Base-by-base conservation (phyloP, 2,329 filamentous ascomycete species). In the Fusarium sp. region DNA sequence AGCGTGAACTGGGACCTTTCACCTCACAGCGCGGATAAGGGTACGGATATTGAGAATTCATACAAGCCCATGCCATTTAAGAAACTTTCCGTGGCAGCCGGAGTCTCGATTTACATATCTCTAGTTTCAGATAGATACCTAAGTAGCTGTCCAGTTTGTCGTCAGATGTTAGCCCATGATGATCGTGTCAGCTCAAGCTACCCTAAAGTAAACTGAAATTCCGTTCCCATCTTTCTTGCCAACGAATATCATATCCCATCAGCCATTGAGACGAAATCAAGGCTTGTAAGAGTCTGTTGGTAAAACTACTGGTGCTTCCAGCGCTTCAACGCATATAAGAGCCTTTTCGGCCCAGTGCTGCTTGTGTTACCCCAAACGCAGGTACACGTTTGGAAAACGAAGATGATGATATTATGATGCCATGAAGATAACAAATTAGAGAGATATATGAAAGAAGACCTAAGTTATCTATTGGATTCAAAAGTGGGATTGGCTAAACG, bases 261-360 rank as follows among this genome's bases (percentile, higher is more conserved):
- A 51, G 68, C 36, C 62, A 66, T 52, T 76, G 71, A 45, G 64
- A 65, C 26, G 60, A 60, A 49, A 70, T 70, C 36, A 65, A 65
- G 45, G 73, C 44, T 11, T 74, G 26, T 51, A 38, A 28, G 17
- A 39, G 38, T 20, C 31, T 20, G 41, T 12, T 4, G 28, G 57
- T 42, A 56, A 31, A 22, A n/a, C 35, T 56, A 62, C 18, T 38
- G 24, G n/a, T 15, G 7, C 33, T 26, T 36, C 15, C 20, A 33
- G 42, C 54, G 12, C 26, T 14, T 41, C 42, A 26, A 62, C 18
- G 41, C 42, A 49, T 33, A 48, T 20, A 28, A 49, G 15, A 66
- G 33, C 36, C 49, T 41, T 31, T 45, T 60, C 26, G 44, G 63
- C 44, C 42, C 44, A 47, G 45, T n/a, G 41, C 54, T 20, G 28